phyloP scores from a whole-genome alignment of 163 green algal genomes.

The Chlamydomonas reinhardtii region DNA sequence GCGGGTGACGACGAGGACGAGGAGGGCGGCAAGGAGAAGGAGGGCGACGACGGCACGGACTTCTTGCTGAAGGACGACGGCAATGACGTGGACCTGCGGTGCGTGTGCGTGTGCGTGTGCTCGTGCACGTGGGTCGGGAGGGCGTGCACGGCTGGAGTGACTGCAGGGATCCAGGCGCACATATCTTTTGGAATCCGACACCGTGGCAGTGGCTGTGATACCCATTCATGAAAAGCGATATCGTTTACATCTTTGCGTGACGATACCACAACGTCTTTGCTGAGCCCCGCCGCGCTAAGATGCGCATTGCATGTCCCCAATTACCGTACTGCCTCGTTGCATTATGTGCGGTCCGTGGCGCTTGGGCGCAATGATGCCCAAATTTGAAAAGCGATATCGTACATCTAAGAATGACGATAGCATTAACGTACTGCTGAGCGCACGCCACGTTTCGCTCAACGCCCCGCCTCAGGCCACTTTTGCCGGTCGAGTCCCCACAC shows the following conservation, averaged over 20 bases:
- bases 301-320: no score
- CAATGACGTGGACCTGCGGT: constrained; percentile 93
- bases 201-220: not conserved
- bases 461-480: no score
- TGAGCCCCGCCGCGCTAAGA: no score
- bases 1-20: constrained; percentile 68
- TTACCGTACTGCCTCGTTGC: no score
- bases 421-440: not conserved
- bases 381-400: constrained; percentile 28
- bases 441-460: no score
- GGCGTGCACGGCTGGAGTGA: not conserved
- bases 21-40: constrained; percentile 38
- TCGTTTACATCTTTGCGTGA: constrained; percentile 1
- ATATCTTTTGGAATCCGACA: no score
- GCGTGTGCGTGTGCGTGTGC: not conserved
- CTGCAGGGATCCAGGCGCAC: no score
- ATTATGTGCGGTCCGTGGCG: no score
- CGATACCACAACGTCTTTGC: not conserved
- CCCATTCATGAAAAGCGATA: constrained; percentile 28
- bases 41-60: constrained; percentile 74
- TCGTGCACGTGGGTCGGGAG: no score
- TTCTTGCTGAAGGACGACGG: constrained; percentile 88
- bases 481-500: no score
- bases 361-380: not conserved
- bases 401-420: not conserved